phyloP scores from a whole-genome alignment of 2,329 filamentous ascomycete genomes.

The Curvularia spicifera region DNA sequence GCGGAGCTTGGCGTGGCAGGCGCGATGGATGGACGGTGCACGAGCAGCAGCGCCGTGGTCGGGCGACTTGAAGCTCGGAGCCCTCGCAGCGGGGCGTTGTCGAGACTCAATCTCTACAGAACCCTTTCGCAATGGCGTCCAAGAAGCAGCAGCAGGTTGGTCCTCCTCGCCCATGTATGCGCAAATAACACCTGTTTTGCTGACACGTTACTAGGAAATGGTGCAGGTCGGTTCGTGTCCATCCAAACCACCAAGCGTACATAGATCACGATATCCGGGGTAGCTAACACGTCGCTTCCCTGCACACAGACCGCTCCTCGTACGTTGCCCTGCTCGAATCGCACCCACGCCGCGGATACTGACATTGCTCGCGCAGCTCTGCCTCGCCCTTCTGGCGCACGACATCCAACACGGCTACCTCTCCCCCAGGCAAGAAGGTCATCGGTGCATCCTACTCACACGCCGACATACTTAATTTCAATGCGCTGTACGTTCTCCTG shows the following conservation, averaged over 20 bases:
- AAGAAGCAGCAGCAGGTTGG: conserved; percentile 56
- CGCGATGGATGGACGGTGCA: conserved; percentile 14
- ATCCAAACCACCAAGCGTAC: conserved; percentile 29
- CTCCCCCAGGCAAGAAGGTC: conserved; percentile 68
- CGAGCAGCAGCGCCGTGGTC: conserved; percentile 13
- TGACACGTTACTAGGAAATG: conserved; percentile 77
- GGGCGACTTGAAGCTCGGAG: conserved; percentile 19
- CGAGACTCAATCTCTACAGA: conserved; percentile 9
- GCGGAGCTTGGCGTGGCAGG: conserved; percentile 31
- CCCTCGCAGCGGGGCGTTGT: conserved; percentile 25
- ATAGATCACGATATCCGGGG: conserved; percentile 33
- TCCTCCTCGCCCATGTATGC: conserved; percentile 1
- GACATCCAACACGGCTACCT: conserved; percentile 55
- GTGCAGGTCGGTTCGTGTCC: conserved; percentile 91
- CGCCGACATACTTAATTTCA: conserved; percentile 89
- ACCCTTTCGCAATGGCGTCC: conserved; percentile 48
- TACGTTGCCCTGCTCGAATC: conserved; percentile 30
- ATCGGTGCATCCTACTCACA: conserved; percentile 97
- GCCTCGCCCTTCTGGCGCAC: conserved; percentile 87
- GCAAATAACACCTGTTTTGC: conserved; percentile 15
- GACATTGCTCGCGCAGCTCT: conserved; percentile 62
- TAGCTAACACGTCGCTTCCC: conserved; percentile 48
- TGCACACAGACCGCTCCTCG: conserved; percentile 46
- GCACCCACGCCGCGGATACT: conserved; percentile 3
- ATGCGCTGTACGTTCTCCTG: conserved; percentile 67